Evolutionary conservation across 805 yeast species (phyloP), one percentile per base, ranked within the genome.

Genomic region (Candida easanensis): DNA sequence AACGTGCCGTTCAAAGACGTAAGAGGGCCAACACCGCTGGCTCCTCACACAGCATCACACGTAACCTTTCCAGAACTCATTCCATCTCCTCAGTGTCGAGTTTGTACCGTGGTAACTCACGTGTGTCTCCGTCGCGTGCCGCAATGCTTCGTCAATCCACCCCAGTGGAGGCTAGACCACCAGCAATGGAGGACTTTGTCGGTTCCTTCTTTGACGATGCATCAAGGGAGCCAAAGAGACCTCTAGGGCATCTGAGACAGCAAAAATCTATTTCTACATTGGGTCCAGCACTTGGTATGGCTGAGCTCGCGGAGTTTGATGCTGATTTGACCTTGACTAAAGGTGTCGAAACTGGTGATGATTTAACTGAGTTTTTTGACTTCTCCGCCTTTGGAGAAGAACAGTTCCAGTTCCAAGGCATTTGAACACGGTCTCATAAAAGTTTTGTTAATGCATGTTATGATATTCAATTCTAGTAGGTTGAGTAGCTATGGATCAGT

Each of bases 1-100:
- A 56, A 7, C 48, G 46, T 30, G 55, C 51, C 4, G 45, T 59
- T n/a, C 42, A 30, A 16, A n/a, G 53, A 15, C 48, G 61, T 5
- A 56, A 57, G 33, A 48, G 63, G 33, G 60, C 63, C 9, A 54
- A 55, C 34, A 58, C 63, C 2, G 48, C 36, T 4, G 43, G 51
- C 5, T 58, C 63, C 3, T 36, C 46, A 17, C 43, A 40, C 22
- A 56, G 42, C 51, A 4, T 44, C 22, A 15, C 38, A 22, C 34
- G 46, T 38, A 14, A 21, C 34, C 25, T 54, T 11, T 39, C 58
- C 1, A 36, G 61, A 19, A 56, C 52, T 28, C 58, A 53, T 16
- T 55, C 60, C 16, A 33, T 52, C 20, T 52, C 60, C n/a, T 10
- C 15, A 18, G 38, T 56, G 5, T 48, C 56, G 4, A 53, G 57